Conservation (phyloP, 345 rosid genomes). For the Populus nigra region DNA sequence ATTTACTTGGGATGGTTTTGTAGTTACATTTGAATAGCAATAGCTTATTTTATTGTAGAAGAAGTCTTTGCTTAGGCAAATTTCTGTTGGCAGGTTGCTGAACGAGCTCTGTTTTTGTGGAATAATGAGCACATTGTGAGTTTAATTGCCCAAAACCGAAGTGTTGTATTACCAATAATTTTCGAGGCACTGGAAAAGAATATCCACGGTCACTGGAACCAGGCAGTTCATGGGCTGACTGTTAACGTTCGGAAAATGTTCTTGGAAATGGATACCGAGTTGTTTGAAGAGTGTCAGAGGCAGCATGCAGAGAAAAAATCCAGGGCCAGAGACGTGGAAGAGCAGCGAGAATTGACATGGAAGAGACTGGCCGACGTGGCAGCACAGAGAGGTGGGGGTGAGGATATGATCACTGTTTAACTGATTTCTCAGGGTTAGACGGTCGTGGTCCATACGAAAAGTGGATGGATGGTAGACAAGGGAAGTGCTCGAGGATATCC, state of each 20-base stretch:
- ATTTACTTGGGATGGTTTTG: background rate
- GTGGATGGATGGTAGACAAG: conserved; percentile 7
- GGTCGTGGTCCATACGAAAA: conserved; percentile 7
- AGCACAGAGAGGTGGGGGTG: conserved; percentile 42
- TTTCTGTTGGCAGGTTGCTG: conserved; percentile 67
- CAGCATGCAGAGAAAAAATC: conserved; percentile 62
- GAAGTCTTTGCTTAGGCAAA: conserved; percentile 14
- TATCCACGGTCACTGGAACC: conserved; percentile 75
- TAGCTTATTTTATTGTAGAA: background rate
- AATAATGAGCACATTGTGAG: conserved; percentile 81
- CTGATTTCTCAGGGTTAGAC: conserved; percentile 8
- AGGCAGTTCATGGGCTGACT: conserved; percentile 80
- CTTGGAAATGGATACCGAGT: conserved; percentile 74
- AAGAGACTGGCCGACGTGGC: conserved; percentile 72
- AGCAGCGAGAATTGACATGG: conserved; percentile 70
- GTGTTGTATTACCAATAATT: conserved; percentile 64
- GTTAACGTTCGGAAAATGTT: conserved; percentile 75
- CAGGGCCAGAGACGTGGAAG: conserved; percentile 55
- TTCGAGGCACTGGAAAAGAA: conserved; percentile 78
- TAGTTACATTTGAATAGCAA: background rate
- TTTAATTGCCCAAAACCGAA: conserved; percentile 69
- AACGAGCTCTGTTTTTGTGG: conserved; percentile 87
- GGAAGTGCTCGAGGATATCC: conserved; percentile 9
- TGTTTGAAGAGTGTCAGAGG: conserved; percentile 73
- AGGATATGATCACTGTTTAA: conserved; percentile 50